phyloP scores from a whole-genome alignment of 176 grass and related monocot species.

The Otatea glauca region DNA sequence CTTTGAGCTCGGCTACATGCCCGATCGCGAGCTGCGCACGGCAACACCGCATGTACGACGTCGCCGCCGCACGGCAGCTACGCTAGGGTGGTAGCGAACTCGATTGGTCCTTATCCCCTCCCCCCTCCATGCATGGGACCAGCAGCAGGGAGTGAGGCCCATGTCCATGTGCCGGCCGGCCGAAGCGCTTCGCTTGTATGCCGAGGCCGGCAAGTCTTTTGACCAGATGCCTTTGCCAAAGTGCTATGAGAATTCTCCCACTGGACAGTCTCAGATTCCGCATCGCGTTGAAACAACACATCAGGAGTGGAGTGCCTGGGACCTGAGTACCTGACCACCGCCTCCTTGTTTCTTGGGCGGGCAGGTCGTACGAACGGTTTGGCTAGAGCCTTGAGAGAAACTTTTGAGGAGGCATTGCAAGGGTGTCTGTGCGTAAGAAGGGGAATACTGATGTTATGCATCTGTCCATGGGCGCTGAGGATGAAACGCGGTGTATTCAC shows the following conservation, averaged over 20 bases:
- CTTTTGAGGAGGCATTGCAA: not conserved
- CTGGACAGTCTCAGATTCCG: not conserved
- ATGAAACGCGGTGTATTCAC: not conserved
- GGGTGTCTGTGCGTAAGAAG: not conserved
- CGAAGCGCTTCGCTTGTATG: not conserved
- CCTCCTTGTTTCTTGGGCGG: conserved; percentile 8
- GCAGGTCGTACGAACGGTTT: not conserved
- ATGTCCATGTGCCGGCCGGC: not conserved
- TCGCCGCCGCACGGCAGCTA: not conserved
- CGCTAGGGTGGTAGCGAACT: not conserved
- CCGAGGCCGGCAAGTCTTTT: conserved; percentile 15
- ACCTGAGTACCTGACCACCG: not conserved
- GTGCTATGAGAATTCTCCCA: not conserved
- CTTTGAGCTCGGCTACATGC: too few species aligned
- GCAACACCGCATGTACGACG: too few species aligned
- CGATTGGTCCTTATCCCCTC: not conserved
- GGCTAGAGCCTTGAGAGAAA: not conserved
- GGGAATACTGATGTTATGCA: not conserved
- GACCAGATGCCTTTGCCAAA: conserved; percentile 10
- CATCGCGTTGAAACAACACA: not conserved
- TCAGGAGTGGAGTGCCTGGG: not conserved
- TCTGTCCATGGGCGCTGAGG: not conserved
- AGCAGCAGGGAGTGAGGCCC: not conserved
- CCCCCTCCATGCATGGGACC: not conserved
- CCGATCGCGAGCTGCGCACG: too few species aligned